phyloP scores from a whole-genome alignment of 2,329 filamentous ascomycete genomes.

The Fusarium sp. region DNA sequence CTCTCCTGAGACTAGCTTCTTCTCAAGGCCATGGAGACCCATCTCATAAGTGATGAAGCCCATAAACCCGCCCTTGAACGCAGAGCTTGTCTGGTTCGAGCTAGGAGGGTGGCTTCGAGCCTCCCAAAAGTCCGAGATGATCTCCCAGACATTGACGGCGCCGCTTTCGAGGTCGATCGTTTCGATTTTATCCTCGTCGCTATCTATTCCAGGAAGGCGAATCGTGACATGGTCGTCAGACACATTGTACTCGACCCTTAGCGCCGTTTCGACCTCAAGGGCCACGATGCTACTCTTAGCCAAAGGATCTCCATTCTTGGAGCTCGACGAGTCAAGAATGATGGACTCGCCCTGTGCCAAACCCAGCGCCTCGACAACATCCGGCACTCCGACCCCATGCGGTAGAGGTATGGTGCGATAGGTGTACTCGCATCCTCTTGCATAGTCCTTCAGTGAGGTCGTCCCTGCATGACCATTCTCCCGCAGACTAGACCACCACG shows the following conservation, averaged over 20 bases:
- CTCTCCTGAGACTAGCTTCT: slow-evolving; percentile 46
- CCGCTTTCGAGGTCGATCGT: slow-evolving; percentile 46
- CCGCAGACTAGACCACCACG: slow-evolving; percentile 31
- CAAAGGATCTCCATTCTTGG: slow-evolving; percentile 59
- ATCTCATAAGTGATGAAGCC: slow-evolving; percentile 91
- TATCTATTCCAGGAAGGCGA: slow-evolving; percentile 42
- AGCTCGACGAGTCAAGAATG: slow-evolving; percentile 74
- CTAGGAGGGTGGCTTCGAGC: slow-evolving; percentile 47
- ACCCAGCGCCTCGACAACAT: slow-evolving; percentile 69
- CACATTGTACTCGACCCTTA: slow-evolving; percentile 71
- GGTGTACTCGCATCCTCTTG: slow-evolving; percentile 52
- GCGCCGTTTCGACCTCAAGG: slow-evolving; percentile 70
- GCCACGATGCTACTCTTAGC: slow-evolving; percentile 82
- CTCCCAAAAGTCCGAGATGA: slow-evolving; percentile 64
- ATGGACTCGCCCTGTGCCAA: slow-evolving; percentile 63
- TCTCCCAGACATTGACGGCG: slow-evolving; percentile 63
- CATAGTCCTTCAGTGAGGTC: slow-evolving; percentile 32
- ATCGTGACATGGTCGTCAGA: slow-evolving; percentile 59
- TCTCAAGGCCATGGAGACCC: slow-evolving; percentile 67
- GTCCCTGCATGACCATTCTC: not conserved
- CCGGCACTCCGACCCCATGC: slow-evolving; percentile 63
- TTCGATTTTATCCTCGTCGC: slow-evolving; percentile 13
- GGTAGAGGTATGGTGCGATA: slow-evolving; percentile 62
- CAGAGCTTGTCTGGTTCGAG: slow-evolving; percentile 45
- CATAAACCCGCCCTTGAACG: slow-evolving; percentile 88